These are phyloP conservation scores for Helotiales sp. DNA, from an alignment of 2,329 filamentous ascomycete species.

Conservation along the genomic window DNA sequence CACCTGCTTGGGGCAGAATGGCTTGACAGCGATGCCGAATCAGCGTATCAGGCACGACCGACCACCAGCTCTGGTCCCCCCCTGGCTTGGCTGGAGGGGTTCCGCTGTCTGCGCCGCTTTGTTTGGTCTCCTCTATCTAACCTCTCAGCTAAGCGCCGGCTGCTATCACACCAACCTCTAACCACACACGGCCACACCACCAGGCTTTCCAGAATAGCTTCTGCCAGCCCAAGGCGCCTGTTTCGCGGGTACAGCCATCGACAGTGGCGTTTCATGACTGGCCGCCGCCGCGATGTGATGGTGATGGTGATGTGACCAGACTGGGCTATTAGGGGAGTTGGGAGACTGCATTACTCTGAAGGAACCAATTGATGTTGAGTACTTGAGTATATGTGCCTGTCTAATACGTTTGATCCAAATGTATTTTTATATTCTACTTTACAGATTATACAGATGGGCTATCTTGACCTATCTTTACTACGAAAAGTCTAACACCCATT, in stretches of 20 bases:
- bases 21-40: slow-evolving; percentile 12
- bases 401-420: not conserved
- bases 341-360: not conserved
- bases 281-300: slow-evolving; percentile 30
- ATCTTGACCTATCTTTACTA: not conserved
- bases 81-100: not conserved
- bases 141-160: slow-evolving; percentile 29
- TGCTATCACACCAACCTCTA: slow-evolving; percentile 17
- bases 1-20: slow-evolving; percentile 3
- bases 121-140: slow-evolving; percentile 17
- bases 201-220: not conserved
- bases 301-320: not conserved
- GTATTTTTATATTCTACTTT: slow-evolving; percentile 1
- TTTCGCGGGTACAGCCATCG: slow-evolving; percentile 31
- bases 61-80: too few species aligned
- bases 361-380: not conserved
- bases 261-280: slow-evolving; percentile 36
- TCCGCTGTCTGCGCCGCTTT: slow-evolving; percentile 1
- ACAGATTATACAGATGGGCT: not conserved
- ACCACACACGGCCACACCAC: not conserved
- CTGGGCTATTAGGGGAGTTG: not conserved
- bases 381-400: not conserved
- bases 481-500: too few species aligned
- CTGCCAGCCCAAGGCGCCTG: slow-evolving; percentile 27
- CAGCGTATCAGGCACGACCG: slow-evolving; percentile 10